Evolutionary conservation across 106 monocot genomes (phyloP).

Genomic region (Allium fistulosum): DNA sequence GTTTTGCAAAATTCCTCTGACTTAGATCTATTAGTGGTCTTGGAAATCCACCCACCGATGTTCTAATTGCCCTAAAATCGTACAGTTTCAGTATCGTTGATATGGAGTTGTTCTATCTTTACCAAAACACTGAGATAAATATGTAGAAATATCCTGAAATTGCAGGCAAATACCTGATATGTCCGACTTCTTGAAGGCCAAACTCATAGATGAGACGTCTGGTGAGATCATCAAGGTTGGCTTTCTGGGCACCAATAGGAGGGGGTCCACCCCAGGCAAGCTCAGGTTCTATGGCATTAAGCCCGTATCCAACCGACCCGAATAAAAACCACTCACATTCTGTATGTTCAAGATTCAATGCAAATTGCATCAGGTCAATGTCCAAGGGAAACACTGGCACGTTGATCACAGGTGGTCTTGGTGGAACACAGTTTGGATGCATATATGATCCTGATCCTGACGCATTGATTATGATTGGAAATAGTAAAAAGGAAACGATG

Average conservation of each 20-base stretch:
- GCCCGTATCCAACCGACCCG: slow-evolving; percentile 26
- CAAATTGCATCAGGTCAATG: slow-evolving; percentile 28
- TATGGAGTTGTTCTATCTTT: neutral
- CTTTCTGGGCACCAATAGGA: slow-evolving; percentile 28
- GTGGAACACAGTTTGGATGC: slow-evolving; percentile 4
- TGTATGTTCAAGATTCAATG: slow-evolving; percentile 20
- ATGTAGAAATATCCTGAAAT: neutral
- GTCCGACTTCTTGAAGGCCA: slow-evolving; percentile 41
- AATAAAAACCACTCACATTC: slow-evolving; percentile 29
- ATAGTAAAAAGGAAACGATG: too few relatives aligned
- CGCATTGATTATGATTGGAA: too few relatives aligned
- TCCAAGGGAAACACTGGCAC: slow-evolving; percentile 23
- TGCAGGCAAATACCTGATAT: slow-evolving; percentile 19
- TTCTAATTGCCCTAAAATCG: slow-evolving; percentile 29
- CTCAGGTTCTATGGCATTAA: slow-evolving; percentile 18
- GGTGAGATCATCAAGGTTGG: slow-evolving; percentile 19
- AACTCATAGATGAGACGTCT: slow-evolving; percentile 19
- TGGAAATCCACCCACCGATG: slow-evolving; percentile 33
- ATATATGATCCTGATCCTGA: too few relatives aligned
- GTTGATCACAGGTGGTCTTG: slow-evolving; percentile 8
- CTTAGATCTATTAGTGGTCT: slow-evolving; percentile 47
- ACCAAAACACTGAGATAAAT: too few relatives aligned
- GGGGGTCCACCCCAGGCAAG: slow-evolving; percentile 34
- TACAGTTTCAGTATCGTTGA: neutral
- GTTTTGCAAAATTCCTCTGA: slow-evolving; percentile 24